Evolutionary conservation across 257 asterid genomes (phyloP).

Genomic region (Eucommia ulmoides): DNA sequence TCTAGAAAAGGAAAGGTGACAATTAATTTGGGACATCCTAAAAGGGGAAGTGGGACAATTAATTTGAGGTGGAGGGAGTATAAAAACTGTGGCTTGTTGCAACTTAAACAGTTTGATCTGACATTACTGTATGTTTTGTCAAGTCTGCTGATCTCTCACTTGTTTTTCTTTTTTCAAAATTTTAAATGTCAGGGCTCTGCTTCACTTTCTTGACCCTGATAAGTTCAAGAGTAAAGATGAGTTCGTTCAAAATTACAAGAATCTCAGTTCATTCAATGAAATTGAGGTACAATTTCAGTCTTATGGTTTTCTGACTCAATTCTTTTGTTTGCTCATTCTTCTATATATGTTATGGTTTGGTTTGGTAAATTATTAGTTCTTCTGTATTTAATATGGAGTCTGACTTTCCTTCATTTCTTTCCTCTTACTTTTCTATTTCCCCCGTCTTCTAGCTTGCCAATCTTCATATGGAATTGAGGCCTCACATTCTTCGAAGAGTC

Average conservation of each 20-base stretch:
- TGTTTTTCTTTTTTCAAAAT: slow-evolving; percentile 14
- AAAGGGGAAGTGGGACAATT: too few relatives aligned
- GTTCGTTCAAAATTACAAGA: slow-evolving; percentile 86
- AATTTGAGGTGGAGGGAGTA: too few relatives aligned
- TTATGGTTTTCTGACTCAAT: too few relatives aligned
- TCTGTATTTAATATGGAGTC: too few relatives aligned
- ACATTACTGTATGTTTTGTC: too few relatives aligned
- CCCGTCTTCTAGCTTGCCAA: slow-evolving; percentile 61
- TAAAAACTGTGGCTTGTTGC: too few relatives aligned
- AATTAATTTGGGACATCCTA: too few relatives aligned
- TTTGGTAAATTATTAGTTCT: too few relatives aligned
- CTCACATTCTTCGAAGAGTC: slow-evolving; percentile 95
- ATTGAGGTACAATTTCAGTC: slow-evolving; percentile 49
- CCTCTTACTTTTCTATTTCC: background rate
- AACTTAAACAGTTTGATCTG: too few relatives aligned
- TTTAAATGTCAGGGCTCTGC: slow-evolving; percentile 86
- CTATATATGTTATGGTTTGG: background rate
- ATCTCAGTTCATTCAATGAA: slow-evolving; percentile 84
- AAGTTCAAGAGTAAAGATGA: slow-evolving; percentile 89
- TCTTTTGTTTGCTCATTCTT: slow-evolving; percentile 6
- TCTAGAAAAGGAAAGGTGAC: too few relatives aligned
- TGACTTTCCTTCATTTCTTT: too few relatives aligned
- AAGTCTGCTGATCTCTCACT: too few relatives aligned
- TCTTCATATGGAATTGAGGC: slow-evolving; percentile 98
- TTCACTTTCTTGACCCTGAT: slow-evolving; percentile 93